Conservation (phyloP, 1,139 yeast species). For the Protomyces inouyei region DNA sequence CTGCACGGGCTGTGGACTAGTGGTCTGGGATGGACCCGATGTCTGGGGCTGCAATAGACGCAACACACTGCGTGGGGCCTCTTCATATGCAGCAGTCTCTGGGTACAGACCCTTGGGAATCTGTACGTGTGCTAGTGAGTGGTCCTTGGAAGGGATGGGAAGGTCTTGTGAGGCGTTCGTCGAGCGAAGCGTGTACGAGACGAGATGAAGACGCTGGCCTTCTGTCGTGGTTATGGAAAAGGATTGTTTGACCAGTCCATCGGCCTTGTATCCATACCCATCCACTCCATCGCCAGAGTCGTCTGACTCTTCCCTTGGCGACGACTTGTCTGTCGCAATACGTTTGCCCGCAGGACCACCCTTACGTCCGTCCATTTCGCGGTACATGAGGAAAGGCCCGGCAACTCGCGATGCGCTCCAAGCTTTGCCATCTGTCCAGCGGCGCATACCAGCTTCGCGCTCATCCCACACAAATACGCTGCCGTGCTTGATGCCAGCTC, state of each 20-base stretch:
- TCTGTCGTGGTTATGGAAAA: slow-evolving; percentile 53
- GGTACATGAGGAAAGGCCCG: slow-evolving; percentile 60
- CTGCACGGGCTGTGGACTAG: background rate
- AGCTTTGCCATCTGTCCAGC: slow-evolving; percentile 70
- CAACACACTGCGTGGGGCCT: slow-evolving; percentile 7
- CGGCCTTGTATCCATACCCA: slow-evolving; percentile 43
- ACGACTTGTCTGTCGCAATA: slow-evolving; percentile 16
- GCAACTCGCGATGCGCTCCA: slow-evolving; percentile 71
- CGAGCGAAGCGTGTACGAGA: slow-evolving; percentile 48
- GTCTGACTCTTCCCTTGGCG: slow-evolving; percentile 30
- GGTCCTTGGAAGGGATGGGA: slow-evolving; percentile 45
- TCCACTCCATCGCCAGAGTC: slow-evolving; percentile 34
- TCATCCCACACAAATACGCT: slow-evolving; percentile 69
- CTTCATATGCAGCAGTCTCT: slow-evolving; percentile 36
- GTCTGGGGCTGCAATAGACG: background rate
- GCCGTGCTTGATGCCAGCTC: slow-evolving; percentile 53
- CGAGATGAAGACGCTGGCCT: slow-evolving; percentile 53
- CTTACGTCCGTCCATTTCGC: slow-evolving; percentile 50
- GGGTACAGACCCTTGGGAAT: slow-evolving; percentile 46
- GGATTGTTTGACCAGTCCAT: slow-evolving; percentile 58
- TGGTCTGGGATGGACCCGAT: background rate
- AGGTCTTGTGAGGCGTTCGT: slow-evolving; percentile 37
- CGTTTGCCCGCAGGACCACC: slow-evolving; percentile 6
- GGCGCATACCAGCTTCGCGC: slow-evolving; percentile 61
- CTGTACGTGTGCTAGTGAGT: slow-evolving; percentile 38